Conservation (phyloP, 768 basidiomycete genomes). For the Tulasnella sp. region DNA sequence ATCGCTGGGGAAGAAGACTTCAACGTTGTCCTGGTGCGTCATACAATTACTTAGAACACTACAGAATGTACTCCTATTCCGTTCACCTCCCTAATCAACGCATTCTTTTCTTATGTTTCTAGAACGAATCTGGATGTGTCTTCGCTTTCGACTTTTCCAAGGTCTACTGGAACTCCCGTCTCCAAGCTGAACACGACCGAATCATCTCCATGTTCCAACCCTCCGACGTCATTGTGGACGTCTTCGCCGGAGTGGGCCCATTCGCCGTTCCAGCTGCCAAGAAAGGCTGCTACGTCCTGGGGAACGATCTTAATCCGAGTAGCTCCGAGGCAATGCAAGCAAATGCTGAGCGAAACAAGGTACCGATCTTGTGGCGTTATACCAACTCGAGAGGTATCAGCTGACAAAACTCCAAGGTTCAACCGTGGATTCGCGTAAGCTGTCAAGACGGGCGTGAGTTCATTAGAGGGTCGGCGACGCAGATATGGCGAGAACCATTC, state of each 20-base stretch:
- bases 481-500: constrained; percentile 56
- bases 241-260: constrained; percentile 95
- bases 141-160: constrained; percentile 91
- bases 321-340: constrained; percentile 62
- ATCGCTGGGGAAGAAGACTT: constrained; percentile 84
- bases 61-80: background rate
- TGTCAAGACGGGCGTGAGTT: constrained; percentile 84
- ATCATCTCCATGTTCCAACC: constrained; percentile 63
- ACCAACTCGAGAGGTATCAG: background rate
- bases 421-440: constrained; percentile 52
- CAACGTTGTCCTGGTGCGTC: constrained; percentile 71
- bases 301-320: constrained; percentile 89
- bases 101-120: constrained; percentile 7
- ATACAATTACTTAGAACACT: background rate
- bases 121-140: constrained; percentile 76
- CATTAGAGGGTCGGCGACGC: constrained; percentile 48
- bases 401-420: constrained; percentile 41
- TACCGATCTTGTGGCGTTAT: constrained; percentile 24
- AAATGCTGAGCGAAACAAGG: constrained; percentile 71
- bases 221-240: constrained; percentile 70
- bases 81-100: background rate
- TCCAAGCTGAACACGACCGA: constrained; percentile 84
- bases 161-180: constrained; percentile 97
- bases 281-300: constrained; percentile 80
- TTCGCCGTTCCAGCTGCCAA: constrained; percentile 90